Evolutionary conservation across 768 basidiomycete genomes (phyloP).

Genomic region (Leccinum fibrillosum): DNA sequence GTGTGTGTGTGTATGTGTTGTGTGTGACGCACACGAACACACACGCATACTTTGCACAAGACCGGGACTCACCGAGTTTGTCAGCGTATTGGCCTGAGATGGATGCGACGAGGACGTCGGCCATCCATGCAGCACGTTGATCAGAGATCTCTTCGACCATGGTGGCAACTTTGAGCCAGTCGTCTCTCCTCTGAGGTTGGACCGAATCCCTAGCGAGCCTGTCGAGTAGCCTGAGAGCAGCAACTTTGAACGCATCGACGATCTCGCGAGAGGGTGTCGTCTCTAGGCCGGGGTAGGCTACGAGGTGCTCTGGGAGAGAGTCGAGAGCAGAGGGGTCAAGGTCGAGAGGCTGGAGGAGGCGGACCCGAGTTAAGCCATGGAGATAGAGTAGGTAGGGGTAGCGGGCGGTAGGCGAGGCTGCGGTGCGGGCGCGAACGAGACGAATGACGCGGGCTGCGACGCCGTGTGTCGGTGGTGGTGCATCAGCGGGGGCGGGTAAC

Average conservation of each 20-base stretch:
- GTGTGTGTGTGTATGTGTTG: not conserved
- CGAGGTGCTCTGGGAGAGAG: conserved; percentile 38
- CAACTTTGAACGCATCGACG: conserved; percentile 65
- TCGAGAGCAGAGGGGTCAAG: conserved; percentile 26
- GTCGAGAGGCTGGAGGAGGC: conserved; percentile 43
- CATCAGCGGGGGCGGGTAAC: not conserved
- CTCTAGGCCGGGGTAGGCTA: conserved; percentile 44
- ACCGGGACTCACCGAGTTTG: conserved; percentile 55
- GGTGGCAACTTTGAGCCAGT: conserved; percentile 61
- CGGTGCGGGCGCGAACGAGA: conserved; percentile 59
- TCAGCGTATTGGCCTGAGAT: conserved; percentile 62
- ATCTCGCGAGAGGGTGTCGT: conserved; percentile 48
- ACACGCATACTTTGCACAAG: not conserved
- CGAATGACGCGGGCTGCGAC: conserved; percentile 71
- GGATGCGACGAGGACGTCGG: conserved; percentile 66
- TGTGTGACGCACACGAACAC: not conserved
- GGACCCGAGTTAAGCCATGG: conserved; percentile 67
- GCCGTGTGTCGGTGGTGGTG: conserved; percentile 51
- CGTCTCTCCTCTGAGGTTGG: conserved; percentile 54
- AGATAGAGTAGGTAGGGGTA: conserved; percentile 69
- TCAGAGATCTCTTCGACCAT: conserved; percentile 74
- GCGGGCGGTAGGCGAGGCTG: conserved; percentile 30
- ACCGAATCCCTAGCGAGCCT: conserved; percentile 46
- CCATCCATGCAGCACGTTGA: conserved; percentile 67
- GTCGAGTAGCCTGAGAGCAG: conserved; percentile 65